These are phyloP conservation scores for Leccinum arenicola DNA, from an alignment of 768 basidiomycete genomes.

Conservation along the genomic window DNA sequence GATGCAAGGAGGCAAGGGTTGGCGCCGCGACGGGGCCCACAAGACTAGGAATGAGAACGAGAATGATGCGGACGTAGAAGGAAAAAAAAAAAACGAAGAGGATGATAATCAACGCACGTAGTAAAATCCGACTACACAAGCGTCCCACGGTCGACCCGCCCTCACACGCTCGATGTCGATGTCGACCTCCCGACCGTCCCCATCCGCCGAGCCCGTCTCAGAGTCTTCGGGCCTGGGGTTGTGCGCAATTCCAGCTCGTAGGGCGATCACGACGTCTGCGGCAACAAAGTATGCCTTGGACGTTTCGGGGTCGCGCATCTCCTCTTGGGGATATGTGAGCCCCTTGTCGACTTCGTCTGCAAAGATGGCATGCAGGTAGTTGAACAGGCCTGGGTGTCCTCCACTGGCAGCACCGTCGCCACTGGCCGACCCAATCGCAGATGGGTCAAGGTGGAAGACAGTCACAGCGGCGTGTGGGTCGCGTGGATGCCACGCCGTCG, in stretches of 20 bases:
- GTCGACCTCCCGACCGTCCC: conserved; percentile 14
- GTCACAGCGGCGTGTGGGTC: conserved; percentile 21
- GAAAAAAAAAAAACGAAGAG: neutral
- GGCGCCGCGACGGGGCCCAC: neutral
- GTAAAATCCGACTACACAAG: conserved; percentile 73
- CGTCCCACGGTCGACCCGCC: conserved; percentile 57
- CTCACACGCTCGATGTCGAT: conserved; percentile 43
- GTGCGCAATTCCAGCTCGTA: conserved; percentile 24
- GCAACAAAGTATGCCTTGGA: conserved; percentile 80
- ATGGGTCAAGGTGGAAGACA: conserved; percentile 38
- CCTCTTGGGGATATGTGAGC: conserved; percentile 83
- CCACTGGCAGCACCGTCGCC: neutral
- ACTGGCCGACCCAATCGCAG: conserved; percentile 12
- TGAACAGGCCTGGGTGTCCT: conserved; percentile 48
- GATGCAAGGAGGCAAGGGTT: neutral
- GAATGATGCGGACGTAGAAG: neutral
- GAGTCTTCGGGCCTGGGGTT: neutral
- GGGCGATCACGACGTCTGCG: conserved; percentile 71
- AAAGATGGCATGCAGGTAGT: conserved; percentile 62
- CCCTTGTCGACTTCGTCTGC: conserved; percentile 75
- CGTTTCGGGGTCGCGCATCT: conserved; percentile 43
- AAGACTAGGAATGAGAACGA: neutral
- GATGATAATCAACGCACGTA: conserved; percentile 49
- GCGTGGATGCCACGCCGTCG: conserved; percentile 46
- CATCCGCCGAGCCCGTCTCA: neutral